These are phyloP conservation scores for Erigeron philadelphicus DNA, from an alignment of 140 eudicot species.

Conservation along the genomic window DNA sequence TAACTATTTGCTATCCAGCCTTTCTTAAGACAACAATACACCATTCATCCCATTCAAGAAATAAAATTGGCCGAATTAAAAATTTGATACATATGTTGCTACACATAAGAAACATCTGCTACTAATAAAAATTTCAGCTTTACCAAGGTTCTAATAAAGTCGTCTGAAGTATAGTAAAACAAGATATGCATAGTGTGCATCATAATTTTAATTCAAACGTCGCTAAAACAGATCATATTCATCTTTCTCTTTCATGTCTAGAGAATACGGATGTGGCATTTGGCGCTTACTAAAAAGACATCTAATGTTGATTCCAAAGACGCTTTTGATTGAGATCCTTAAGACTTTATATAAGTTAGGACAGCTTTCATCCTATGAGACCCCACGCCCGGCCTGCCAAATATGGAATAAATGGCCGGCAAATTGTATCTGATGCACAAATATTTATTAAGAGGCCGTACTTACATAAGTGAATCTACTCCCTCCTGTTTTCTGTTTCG, in stretches of 20 bases:
- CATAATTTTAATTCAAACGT: slow-evolving; percentile 17
- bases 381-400: slow-evolving; percentile 24
- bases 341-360: background rate
- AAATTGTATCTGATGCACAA: slow-evolving; percentile 15
- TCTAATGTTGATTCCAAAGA: slow-evolving; percentile 19
- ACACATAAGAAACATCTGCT: slow-evolving; percentile 29
- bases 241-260: slow-evolving; percentile 26
- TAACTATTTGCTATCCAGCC: too few species aligned
- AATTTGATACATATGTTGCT: slow-evolving; percentile 8
- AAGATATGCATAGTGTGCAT: slow-evolving; percentile 20
- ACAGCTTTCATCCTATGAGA: background rate
- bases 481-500: slow-evolving; percentile 16
- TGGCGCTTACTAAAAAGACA: slow-evolving; percentile 31
- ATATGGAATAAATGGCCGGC: slow-evolving; percentile 34
- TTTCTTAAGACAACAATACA: too few species aligned
- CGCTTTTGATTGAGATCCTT: slow-evolving; percentile 22
- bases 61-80: background rate
- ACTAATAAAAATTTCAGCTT: background rate
- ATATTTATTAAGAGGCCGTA: slow-evolving; percentile 9
- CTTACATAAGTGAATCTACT: slow-evolving; percentile 8
- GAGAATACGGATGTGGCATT: slow-evolving; percentile 20
- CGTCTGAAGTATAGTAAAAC: slow-evolving; percentile 11
- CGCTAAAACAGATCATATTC: slow-evolving; percentile 12
- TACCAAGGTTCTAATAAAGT: slow-evolving; percentile 20
- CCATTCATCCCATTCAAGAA: too few species aligned